phyloP scores from a whole-genome alignment of 179 eudicot species.

The Beta macrorhiza region DNA sequence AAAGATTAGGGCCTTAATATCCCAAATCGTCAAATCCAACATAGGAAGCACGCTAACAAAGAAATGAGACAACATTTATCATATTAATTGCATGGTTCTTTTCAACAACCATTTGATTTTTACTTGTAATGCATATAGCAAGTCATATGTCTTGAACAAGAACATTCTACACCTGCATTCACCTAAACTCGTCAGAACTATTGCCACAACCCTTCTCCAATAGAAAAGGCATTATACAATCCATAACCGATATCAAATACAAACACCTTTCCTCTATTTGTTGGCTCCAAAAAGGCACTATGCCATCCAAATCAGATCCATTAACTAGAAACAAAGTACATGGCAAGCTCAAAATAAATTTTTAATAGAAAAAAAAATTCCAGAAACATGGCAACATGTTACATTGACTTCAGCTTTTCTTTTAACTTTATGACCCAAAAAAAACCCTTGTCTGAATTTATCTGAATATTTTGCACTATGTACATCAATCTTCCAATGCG shows the following conservation, averaged over 20 bases:
- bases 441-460: too few relatives aligned
- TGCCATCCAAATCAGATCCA: neutral
- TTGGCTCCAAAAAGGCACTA: neutral
- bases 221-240: neutral
- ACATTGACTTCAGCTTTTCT: neutral
- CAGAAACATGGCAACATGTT: neutral
- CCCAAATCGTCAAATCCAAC: too few relatives aligned
- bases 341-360: neutral
- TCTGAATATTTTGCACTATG: too few relatives aligned
- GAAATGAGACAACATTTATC: neutral
- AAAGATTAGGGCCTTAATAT: too few relatives aligned
- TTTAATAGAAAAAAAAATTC: neutral
- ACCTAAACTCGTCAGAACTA: neutral
- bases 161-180: neutral
- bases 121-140: neutral
- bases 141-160: neutral
- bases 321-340: neutral
- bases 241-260: slow-evolving; percentile 1
- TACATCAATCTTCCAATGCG: too few relatives aligned
- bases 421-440: too few relatives aligned
- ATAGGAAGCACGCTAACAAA: too few relatives aligned
- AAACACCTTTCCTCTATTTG: neutral
- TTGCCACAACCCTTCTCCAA: neutral
- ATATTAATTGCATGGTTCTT: too few relatives aligned
- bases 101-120: neutral